Evolutionary conservation across 2,329 filamentous ascomycete species (phyloP).

Genomic region (Furcasterigmium sp.): DNA sequence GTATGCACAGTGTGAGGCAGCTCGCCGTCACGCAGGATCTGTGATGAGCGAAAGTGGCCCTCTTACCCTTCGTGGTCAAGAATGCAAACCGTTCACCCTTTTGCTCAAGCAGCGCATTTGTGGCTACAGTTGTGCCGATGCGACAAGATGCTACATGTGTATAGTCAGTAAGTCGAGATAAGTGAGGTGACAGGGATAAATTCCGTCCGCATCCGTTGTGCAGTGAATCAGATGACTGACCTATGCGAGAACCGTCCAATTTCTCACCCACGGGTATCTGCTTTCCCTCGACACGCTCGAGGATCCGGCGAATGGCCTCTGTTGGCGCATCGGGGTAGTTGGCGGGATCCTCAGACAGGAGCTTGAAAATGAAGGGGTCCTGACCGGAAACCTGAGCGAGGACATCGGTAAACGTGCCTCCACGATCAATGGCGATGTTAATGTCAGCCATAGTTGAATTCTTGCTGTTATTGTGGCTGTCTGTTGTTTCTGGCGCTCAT

Average conservation of each 20-base stretch:
- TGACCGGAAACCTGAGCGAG: conserved; percentile 59
- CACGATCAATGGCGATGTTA: conserved; percentile 43
- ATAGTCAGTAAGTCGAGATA: too few species aligned
- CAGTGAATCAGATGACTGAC: conserved; percentile 12
- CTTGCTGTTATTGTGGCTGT: too few species aligned
- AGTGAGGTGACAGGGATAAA: not conserved
- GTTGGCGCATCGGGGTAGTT: conserved; percentile 69
- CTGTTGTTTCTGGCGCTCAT: too few species aligned
- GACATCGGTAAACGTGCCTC: conserved; percentile 72
- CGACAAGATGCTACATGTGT: conserved; percentile 66
- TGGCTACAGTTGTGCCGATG: conserved; percentile 73
- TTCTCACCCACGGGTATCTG: conserved; percentile 40
- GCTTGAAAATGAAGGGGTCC: conserved; percentile 67
- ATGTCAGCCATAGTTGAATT: conserved; percentile 14
- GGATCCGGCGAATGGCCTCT: conserved; percentile 63
- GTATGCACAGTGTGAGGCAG: too few species aligned
- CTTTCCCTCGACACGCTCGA: conserved; percentile 54
- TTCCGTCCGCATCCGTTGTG: not conserved
- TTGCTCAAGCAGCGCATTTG: conserved; percentile 67
- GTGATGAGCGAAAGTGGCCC: too few species aligned
- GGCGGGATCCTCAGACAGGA: conserved; percentile 66
- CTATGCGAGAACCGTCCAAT: conserved; percentile 25
- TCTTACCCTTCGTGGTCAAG: conserved; percentile 62
- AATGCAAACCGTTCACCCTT: conserved; percentile 69
- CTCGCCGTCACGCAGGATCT: too few species aligned